These are phyloP conservation scores for Chrysoporthe puriensis DNA, from an alignment of 2,329 filamentous ascomycete species.

Conservation along the genomic window DNA sequence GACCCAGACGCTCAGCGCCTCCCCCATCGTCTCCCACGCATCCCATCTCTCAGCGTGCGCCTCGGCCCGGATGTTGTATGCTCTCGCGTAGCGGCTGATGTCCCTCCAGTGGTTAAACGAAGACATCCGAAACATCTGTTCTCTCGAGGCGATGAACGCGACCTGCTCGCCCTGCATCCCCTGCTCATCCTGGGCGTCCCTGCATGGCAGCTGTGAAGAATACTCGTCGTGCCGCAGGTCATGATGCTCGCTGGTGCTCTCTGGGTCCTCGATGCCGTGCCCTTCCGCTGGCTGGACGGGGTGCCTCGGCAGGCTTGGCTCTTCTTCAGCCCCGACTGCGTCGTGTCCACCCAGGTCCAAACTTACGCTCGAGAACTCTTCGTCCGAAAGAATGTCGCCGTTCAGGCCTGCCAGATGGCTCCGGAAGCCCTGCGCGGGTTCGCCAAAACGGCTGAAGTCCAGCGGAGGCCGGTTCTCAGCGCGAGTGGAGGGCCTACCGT, in stretches of 20 bases:
- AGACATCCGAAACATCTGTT: slow-evolving; percentile 28
- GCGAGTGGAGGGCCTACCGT: slow-evolving; percentile 20
- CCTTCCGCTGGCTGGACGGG: slow-evolving; percentile 13
- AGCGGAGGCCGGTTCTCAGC: slow-evolving; percentile 26
- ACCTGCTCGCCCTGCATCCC: slow-evolving; percentile 23
- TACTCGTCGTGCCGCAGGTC: slow-evolving; percentile 27
- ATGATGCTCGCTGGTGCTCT: slow-evolving; percentile 19
- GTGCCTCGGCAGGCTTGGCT: slow-evolving; percentile 18
- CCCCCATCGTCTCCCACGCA: slow-evolving; percentile 25
- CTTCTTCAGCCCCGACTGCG: slow-evolving; percentile 9
- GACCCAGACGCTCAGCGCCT: slow-evolving; percentile 49
- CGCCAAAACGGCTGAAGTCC: slow-evolving; percentile 25
- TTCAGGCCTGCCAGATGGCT: not conserved
- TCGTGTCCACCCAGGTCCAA: slow-evolving; percentile 16
- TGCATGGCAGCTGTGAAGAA: slow-evolving; percentile 22
- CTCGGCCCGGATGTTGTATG: slow-evolving; percentile 22
- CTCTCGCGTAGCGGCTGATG: slow-evolving; percentile 16
- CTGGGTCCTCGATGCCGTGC: not conserved
- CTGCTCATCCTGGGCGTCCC: slow-evolving; percentile 20
- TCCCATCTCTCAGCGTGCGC: slow-evolving; percentile 29
- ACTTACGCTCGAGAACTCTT: slow-evolving; percentile 22
- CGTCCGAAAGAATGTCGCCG: slow-evolving; percentile 19
- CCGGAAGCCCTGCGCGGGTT: not conserved
- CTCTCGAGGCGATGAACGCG: slow-evolving; percentile 25
- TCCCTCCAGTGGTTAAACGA: slow-evolving; percentile 28